These are phyloP conservation scores for Geotrichum reessii DNA, from an alignment of 1,139 yeast species.

Conservation along the genomic window DNA sequence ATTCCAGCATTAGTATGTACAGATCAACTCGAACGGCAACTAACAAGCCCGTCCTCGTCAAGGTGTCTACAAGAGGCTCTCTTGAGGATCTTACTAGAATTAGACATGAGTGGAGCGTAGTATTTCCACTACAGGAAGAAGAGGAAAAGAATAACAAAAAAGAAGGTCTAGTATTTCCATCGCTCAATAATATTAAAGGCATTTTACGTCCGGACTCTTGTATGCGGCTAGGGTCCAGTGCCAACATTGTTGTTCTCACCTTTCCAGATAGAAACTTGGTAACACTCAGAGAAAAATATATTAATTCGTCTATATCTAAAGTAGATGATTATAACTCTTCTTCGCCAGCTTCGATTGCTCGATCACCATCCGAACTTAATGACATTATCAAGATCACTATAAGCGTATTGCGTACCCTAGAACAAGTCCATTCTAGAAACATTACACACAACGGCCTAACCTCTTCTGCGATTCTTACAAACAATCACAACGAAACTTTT, in stretches of 20 bases:
- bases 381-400: conserved; percentile 39
- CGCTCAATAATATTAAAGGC: conserved; percentile 24
- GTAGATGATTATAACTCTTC: conserved; percentile 3
- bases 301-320: conserved; percentile 16
- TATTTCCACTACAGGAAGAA: conserved; percentile 8
- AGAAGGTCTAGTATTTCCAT: conserved; percentile 9
- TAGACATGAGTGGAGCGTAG: conserved; percentile 31
- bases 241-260: conserved; percentile 25
- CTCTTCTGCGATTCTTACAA: conserved; percentile 37
- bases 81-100: conserved; percentile 30
- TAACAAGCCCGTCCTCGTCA: conserved; percentile 25
- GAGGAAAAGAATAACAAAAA: conserved; percentile 1
- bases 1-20: conserved; percentile 28
- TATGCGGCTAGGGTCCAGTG: conserved; percentile 22
- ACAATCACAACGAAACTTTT: conserved; percentile 36
- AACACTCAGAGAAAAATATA: conserved; percentile 27
- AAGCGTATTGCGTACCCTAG: conserved; percentile 38
- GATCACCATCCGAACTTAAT: conserved; percentile 25
- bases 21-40: conserved; percentile 23
- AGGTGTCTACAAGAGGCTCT: conserved; percentile 27
- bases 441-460: conserved; percentile 50
- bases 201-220: conserved; percentile 27
- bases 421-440: conserved; percentile 42
- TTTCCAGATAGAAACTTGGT: conserved; percentile 25
- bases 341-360: conserved; percentile 9